A percentile compares a stretch with the other conserved stretches of the same genome.
Conservation (phyloP, 257 asterid species). For the Capsicum chinense region DNA sequence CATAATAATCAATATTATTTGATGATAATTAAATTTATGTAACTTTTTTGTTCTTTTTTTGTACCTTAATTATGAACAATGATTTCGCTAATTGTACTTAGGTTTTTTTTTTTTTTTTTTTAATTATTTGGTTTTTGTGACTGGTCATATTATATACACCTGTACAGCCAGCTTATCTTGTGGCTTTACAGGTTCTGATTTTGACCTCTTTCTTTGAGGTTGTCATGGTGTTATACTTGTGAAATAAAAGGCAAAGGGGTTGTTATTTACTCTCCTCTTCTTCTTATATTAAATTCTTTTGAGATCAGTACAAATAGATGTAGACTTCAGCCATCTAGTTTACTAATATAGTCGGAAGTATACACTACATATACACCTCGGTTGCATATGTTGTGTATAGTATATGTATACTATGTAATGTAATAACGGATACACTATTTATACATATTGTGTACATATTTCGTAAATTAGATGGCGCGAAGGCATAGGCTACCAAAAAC, state of each 20-base stretch:
- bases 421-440: no score
- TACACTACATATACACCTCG: no score
- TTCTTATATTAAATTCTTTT: neutral
- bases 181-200: conserved; percentile 55
- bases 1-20: conserved; percentile 26
- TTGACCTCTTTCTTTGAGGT: conserved; percentile 45
- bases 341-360: no score
- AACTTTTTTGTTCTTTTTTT: conserved; percentile 26
- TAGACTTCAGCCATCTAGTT: no score
- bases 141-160: conserved; percentile 31
- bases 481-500: neutral
- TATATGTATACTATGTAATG: no score
- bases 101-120: conserved; percentile 1
- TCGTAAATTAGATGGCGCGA: neutral
- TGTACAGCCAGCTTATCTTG: conserved; percentile 45
- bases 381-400: no score
- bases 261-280: neutral
- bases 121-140: conserved; percentile 41
- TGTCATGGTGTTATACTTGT: conserved; percentile 42
- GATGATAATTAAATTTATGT: conserved; percentile 31
- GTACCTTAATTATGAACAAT: conserved; percentile 39
- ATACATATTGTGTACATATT: neutral
- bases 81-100: conserved; percentile 66
- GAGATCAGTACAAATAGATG: neutral
- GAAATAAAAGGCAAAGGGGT: conserved; percentile 49